Evolutionary conservation across 495 filamentous ascomycete genomes (phyloP).

Genomic region (Podospora australis): DNA sequence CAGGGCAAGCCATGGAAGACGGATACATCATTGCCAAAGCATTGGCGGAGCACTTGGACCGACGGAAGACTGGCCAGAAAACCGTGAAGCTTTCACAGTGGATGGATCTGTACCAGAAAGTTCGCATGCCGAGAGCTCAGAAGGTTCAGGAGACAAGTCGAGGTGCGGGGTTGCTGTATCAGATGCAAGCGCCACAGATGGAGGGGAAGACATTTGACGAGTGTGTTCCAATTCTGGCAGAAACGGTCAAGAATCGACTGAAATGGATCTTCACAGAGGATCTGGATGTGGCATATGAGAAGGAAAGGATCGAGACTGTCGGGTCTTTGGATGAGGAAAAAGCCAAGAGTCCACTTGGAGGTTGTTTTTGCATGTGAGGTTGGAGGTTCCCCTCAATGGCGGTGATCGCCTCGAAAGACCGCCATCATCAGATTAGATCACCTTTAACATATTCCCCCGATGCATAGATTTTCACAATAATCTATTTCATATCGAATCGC

Average conservation of each 20-base stretch:
- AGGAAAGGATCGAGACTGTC: neutral
- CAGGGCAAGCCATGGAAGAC: slow-evolving; percentile 36
- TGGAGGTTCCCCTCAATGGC: no score
- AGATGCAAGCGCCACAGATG: slow-evolving; percentile 30
- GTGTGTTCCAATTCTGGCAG: slow-evolving; percentile 22
- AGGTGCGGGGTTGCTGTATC: slow-evolving; percentile 31
- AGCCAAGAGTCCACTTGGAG: neutral
- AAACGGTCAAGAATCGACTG: slow-evolving; percentile 22
- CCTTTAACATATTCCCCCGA: no score
- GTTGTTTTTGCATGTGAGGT: neutral
- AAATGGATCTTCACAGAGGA: slow-evolving; percentile 33
- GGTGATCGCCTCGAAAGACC: no score
- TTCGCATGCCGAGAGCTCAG: slow-evolving; percentile 34
- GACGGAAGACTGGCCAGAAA: neutral
- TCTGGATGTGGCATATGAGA: slow-evolving; percentile 28
- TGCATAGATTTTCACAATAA: no score
- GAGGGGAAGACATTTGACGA: slow-evolving; percentile 25
- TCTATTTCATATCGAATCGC: no score
- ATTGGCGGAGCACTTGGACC: slow-evolving; percentile 23
- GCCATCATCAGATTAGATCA: no score
- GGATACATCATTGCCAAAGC: slow-evolving; percentile 33
- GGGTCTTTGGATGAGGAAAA: neutral
- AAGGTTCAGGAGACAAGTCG: slow-evolving; percentile 31
- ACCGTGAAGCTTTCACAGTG: slow-evolving; percentile 15
- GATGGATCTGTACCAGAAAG: slow-evolving; percentile 34